Conservation (phyloP, 2,329 filamentous ascomycete genomes). For the Dendryphion nanum region DNA sequence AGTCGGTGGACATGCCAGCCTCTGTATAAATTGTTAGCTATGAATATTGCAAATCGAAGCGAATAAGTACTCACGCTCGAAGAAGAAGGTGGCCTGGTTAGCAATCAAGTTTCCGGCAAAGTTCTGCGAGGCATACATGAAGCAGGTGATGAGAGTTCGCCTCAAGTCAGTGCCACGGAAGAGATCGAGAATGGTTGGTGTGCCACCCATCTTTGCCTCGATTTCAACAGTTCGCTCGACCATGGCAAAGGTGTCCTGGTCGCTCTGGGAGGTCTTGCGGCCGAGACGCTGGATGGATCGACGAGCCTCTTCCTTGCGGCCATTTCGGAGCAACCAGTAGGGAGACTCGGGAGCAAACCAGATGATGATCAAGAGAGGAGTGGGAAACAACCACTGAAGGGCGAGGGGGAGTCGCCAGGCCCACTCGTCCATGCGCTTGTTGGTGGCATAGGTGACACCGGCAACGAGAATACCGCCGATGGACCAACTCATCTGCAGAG, state of each 20-base stretch:
- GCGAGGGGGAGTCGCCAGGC: constrained; percentile 21
- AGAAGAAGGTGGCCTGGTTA: constrained; percentile 63
- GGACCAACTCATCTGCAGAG: constrained; percentile 67
- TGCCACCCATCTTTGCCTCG: constrained; percentile 46
- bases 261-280: constrained; percentile 35
- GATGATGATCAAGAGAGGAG: constrained; percentile 44
- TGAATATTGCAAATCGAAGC: constrained; percentile 6
- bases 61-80: constrained; percentile 46
- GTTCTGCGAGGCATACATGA: constrained; percentile 60
- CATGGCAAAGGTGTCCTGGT: constrained; percentile 54
- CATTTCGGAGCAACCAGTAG: constrained; percentile 49
- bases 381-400: constrained; percentile 48
- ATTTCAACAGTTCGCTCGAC: constrained; percentile 59
- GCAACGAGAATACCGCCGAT: constrained; percentile 62
- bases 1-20: constrained; percentile 57
- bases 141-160: constrained; percentile 56
- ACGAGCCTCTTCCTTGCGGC: constrained; percentile 42
- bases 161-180: constrained; percentile 56
- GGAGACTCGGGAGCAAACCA: constrained; percentile 55
- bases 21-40: constrained; percentile 44
- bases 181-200: constrained; percentile 52
- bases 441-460: constrained; percentile 50
- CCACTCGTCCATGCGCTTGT: constrained; percentile 1
- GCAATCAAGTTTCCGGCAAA: constrained; percentile 63
- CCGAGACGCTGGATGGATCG: constrained; percentile 51